A percentile compares a stretch with the other conserved stretches of the same genome.
These are phyloP conservation scores for Aspergillus phoenicis DNA, from an alignment of 2,329 filamentous ascomycete genomes.

Conservation along the genomic window DNA sequence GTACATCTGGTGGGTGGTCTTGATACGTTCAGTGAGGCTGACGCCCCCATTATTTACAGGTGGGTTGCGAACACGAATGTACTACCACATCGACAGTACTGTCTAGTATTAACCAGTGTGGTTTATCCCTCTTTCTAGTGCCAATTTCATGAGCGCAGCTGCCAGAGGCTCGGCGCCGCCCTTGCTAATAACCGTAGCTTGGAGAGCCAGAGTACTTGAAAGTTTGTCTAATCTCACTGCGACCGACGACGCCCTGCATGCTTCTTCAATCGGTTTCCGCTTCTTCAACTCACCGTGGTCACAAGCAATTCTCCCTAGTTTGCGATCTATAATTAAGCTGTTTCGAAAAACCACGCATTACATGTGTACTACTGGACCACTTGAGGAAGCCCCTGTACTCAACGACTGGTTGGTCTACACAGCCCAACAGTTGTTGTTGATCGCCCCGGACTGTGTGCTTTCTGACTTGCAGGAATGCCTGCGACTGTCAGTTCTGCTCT, in stretches of 20 bases:
- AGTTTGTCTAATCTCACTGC: neutral
- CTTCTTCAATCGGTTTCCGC: neutral
- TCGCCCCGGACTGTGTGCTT: neutral
- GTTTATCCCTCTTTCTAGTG: neutral
- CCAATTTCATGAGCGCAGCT: neutral
- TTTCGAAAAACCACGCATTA: neutral
- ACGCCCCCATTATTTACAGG: neutral
- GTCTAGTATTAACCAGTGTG: neutral
- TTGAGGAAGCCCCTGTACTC: neutral
- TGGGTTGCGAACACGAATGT: neutral
- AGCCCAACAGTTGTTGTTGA: neutral
- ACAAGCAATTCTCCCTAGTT: neutral
- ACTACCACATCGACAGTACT: neutral
- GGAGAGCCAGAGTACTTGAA: neutral
- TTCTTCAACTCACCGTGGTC: neutral
- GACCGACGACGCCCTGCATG: neutral
- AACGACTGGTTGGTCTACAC: neutral
- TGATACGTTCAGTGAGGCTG: neutral
- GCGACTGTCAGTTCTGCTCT: neutral
- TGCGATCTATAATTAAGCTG: neutral
- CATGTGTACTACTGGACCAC: neutral
- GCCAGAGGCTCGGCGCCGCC: neutral
- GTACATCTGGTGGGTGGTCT: neutral
- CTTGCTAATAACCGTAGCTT: neutral
- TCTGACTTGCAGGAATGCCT: neutral